phyloP scores from a whole-genome alignment of 192 early-diverging fungal genomes.

The Linderina pennispora region DNA sequence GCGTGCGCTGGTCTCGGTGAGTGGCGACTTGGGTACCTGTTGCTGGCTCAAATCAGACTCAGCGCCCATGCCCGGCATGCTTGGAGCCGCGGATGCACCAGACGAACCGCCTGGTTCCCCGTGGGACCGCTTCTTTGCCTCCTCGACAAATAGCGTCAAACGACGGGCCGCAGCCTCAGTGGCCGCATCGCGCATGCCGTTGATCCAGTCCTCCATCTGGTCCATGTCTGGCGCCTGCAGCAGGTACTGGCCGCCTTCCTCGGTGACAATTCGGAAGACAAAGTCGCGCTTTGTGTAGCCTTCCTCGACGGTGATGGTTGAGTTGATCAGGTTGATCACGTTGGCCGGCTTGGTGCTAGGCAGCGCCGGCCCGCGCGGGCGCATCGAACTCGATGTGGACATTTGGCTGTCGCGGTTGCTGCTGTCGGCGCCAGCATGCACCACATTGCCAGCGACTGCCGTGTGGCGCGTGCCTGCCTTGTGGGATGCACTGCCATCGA shows the following conservation, averaged over 20 bases:
- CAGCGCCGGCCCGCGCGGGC: conserved; percentile 39
- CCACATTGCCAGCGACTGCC: neutral
- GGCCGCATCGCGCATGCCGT: conserved; percentile 58
- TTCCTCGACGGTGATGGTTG: conserved; percentile 60
- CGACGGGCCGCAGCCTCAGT: conserved; percentile 65
- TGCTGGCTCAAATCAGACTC: too few relatives aligned
- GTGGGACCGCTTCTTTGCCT: conserved; percentile 46
- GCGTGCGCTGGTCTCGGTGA: too few relatives aligned
- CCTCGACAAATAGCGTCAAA: conserved; percentile 59
- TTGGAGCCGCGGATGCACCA: too few relatives aligned
- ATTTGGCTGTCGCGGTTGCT: conserved; percentile 11
- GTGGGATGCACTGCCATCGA: conserved; percentile 9
- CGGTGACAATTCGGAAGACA: conserved; percentile 75
- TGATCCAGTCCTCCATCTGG: conserved; percentile 72
- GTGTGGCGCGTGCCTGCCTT: neutral
- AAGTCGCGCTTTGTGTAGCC: conserved; percentile 60
- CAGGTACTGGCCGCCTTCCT: conserved; percentile 73
- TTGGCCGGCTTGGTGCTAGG: conserved; percentile 55
- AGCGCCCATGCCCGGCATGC: too few relatives aligned
- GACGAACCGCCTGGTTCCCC: too few relatives aligned
- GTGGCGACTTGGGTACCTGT: too few relatives aligned
- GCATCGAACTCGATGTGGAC: conserved; percentile 20
- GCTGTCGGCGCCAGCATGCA: neutral
- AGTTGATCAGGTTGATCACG: conserved; percentile 74
- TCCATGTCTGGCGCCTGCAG: conserved; percentile 60